A percentile compares a stretch with the other conserved stretches of the same genome.
Evolutionary conservation across 2,329 filamentous ascomycete genomes (phyloP).

Genomic region (Arthroderma sp.): DNA sequence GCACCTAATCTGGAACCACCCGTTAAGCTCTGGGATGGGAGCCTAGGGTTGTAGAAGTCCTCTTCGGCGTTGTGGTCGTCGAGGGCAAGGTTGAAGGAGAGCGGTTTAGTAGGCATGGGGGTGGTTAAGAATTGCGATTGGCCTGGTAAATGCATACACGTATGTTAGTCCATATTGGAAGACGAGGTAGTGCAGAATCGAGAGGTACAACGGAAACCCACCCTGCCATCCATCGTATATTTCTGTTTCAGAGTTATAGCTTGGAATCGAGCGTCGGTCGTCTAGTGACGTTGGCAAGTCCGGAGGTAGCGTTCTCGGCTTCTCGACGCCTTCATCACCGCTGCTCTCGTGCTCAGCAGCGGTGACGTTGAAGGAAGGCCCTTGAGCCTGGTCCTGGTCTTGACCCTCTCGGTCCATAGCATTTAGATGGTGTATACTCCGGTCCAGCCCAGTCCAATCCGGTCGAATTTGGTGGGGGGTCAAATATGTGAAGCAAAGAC

Average conservation of each 20-base stretch:
- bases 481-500: neutral
- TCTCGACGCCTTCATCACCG: constrained; percentile 9
- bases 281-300: constrained; percentile 88
- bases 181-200: neutral
- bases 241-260: constrained; percentile 71
- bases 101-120: constrained; percentile 69
- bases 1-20: neutral
- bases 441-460: neutral
- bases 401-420: constrained; percentile 26
- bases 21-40: constrained; percentile 20
- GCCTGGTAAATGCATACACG: constrained; percentile 41
- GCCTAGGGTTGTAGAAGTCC: constrained; percentile 28
- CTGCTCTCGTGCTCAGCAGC: neutral
- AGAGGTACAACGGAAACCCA: constrained; percentile 27
- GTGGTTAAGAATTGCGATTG: constrained; percentile 91
- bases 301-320: constrained; percentile 49
- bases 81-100: constrained; percentile 74
- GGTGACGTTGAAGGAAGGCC: neutral
- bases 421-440: neutral
- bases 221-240: constrained; percentile 99
- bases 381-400: constrained; percentile 21
- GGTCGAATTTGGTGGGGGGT: neutral
- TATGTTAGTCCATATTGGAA: neutral
- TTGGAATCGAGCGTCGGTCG: constrained; percentile 61
- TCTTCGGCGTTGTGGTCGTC: constrained; percentile 66